Evolutionary conservation across 2,329 filamentous ascomycete genomes (phyloP).

Genomic region (Coniochaeta prunicola): DNA sequence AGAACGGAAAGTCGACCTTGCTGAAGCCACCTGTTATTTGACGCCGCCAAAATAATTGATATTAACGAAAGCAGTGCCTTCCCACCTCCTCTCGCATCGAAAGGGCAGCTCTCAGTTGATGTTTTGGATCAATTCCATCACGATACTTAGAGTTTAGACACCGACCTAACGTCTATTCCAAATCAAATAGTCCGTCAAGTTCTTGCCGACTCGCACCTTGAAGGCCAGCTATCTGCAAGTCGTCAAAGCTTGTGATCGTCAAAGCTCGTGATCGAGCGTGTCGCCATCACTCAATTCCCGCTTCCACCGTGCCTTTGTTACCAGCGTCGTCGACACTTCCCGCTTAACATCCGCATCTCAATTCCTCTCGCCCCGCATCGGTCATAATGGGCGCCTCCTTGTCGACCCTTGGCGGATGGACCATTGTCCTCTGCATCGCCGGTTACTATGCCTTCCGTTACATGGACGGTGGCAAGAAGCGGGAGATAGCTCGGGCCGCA

Average conservation of each 20-base stretch:
- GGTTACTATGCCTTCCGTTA: slow-evolving; percentile 15
- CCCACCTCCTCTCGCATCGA: slow-evolving; percentile 1
- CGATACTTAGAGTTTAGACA: neutral
- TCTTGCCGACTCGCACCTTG: neutral
- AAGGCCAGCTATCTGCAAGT: neutral
- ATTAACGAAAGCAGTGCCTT: neutral
- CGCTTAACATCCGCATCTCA: neutral
- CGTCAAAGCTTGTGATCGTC: neutral
- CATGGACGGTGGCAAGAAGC: slow-evolving; percentile 12
- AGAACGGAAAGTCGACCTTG: slow-evolving; percentile 5
- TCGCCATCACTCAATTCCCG: neutral
- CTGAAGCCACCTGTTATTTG: slow-evolving; percentile 17
- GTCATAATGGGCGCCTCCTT: slow-evolving; percentile 25
- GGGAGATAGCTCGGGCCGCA: slow-evolving; percentile 9
- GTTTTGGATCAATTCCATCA: neutral
- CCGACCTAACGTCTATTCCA: neutral
- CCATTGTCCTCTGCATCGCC: slow-evolving; percentile 17
- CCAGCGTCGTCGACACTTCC: neutral
- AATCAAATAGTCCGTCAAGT: neutral
- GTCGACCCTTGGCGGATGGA: slow-evolving; percentile 26
- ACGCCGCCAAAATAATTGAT: neutral
- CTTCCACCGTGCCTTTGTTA: neutral
- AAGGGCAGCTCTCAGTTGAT: neutral
- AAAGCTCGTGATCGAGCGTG: neutral
- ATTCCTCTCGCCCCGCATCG: neutral